Percentiles rank a stretch among this genome's conserved stretches.
Evolutionary conservation across 306 rosid species (phyloP).

Genomic region (Rosa persica): DNA sequence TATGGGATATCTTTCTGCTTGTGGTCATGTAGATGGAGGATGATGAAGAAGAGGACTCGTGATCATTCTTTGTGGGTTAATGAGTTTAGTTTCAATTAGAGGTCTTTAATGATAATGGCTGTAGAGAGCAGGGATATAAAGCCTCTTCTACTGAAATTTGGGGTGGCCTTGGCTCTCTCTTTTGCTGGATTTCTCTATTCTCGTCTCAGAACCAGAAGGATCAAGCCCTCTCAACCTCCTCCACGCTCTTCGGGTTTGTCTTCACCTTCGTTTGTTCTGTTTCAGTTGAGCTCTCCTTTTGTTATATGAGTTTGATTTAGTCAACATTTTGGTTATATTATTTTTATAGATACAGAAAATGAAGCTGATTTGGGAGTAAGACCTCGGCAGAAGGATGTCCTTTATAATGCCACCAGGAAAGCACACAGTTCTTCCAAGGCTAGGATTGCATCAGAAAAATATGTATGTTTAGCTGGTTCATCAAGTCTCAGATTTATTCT

Average conservation of each 20-base stretch:
- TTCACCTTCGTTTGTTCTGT: background rate
- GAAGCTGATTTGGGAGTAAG: slow-evolving; percentile 35
- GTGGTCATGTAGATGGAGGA: slow-evolving; percentile 54
- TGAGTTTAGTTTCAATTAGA: slow-evolving; percentile 26
- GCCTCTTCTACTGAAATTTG: slow-evolving; percentile 61
- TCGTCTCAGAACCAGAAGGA: slow-evolving; percentile 46
- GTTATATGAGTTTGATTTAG: background rate
- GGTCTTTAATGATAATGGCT: slow-evolving; percentile 24
- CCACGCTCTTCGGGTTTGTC: slow-evolving; percentile 54
- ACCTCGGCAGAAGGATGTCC: slow-evolving; percentile 23
- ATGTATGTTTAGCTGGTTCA: slow-evolving; percentile 33
- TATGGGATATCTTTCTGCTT: slow-evolving; percentile 6
- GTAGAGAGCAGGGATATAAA: slow-evolving; percentile 47
- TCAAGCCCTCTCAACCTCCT: slow-evolving; percentile 34
- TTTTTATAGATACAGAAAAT: slow-evolving; percentile 37
- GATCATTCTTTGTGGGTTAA: slow-evolving; percentile 22
- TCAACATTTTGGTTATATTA: background rate
- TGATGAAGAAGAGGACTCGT: slow-evolving; percentile 48
- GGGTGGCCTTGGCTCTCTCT: slow-evolving; percentile 69
- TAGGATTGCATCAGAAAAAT: slow-evolving; percentile 35
- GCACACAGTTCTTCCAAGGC: slow-evolving; percentile 34
- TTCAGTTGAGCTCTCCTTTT: background rate
- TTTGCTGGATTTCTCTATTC: slow-evolving; percentile 70
- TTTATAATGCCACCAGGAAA: slow-evolving; percentile 22
- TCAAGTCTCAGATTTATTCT: background rate